These are phyloP conservation scores for Russula olivacea DNA, from an alignment of 768 basidiomycete genomes.

Conservation along the genomic window DNA sequence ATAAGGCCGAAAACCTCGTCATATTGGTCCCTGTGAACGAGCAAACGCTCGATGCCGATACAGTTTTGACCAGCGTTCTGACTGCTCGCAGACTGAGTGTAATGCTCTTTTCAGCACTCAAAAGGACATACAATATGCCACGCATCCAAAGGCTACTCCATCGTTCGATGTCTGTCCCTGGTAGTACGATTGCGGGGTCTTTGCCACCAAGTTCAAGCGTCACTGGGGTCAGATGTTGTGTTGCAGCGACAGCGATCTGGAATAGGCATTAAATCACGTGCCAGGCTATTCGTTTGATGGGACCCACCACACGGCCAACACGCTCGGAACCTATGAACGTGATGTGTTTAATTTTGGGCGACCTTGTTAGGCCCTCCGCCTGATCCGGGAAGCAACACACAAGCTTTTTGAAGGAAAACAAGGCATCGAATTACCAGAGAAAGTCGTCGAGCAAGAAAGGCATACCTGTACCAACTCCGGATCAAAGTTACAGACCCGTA, in stretches of 20 bases:
- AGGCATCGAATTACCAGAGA: not conserved
- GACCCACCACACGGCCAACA: slow-evolving; percentile 62
- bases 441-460: slow-evolving; percentile 5
- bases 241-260: slow-evolving; percentile 78
- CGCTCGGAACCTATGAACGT: slow-evolving; percentile 86
- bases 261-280: not conserved
- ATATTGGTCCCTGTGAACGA: slow-evolving; percentile 76
- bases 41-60: slow-evolving; percentile 90
- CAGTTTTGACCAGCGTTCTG: slow-evolving; percentile 96
- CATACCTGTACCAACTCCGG: slow-evolving; percentile 79
- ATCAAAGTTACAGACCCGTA: slow-evolving; percentile 78
- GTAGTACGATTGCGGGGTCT: slow-evolving; percentile 87
- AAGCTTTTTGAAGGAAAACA: slow-evolving; percentile 38
- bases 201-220: slow-evolving; percentile 94
- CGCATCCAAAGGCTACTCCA: slow-evolving; percentile 85
- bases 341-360: slow-evolving; percentile 82
- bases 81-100: slow-evolving; percentile 36
- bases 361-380: slow-evolving; percentile 74
- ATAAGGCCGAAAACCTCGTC: slow-evolving; percentile 67
- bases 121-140: slow-evolving; percentile 71
- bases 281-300: slow-evolving; percentile 23
- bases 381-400: slow-evolving; percentile 87
- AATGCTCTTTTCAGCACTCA: not conserved
- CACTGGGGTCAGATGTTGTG: slow-evolving; percentile 82
- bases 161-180: slow-evolving; percentile 72